phyloP scores from a whole-genome alignment of 345 rosid species.

The Eutrema japonicum region DNA sequence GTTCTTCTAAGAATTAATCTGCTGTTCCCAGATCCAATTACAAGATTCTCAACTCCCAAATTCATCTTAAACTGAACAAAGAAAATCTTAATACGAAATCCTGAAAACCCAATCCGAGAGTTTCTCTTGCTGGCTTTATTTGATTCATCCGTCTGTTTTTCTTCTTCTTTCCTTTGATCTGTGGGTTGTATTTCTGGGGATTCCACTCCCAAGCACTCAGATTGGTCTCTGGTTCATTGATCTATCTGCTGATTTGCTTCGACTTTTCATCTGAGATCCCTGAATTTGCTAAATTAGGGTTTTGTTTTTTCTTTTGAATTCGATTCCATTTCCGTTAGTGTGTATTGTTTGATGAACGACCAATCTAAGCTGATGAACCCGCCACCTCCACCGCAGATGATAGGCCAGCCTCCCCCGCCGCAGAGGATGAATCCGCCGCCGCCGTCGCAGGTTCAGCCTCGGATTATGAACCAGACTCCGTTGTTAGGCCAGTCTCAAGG shows the following conservation, averaged over 20 bases:
- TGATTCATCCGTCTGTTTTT: background rate
- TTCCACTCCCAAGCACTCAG: conserved; percentile 21
- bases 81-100: conserved; percentile 1
- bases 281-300: conserved; percentile 32
- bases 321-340: conserved; percentile 19
- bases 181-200: conserved; percentile 5
- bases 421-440: conserved; percentile 46
- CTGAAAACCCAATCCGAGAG: conserved; percentile 13
- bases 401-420: conserved; percentile 46
- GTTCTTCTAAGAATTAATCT: too few relatives aligned
- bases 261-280: conserved; percentile 7
- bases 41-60: conserved; percentile 14
- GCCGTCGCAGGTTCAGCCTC: conserved; percentile 52
- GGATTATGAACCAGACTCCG: conserved; percentile 54
- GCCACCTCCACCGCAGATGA: conserved; percentile 51
- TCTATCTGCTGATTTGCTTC: conserved; percentile 30
- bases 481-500: conserved; percentile 50
- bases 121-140: conserved; percentile 19
- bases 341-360: conserved; percentile 55
- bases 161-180: conserved; percentile 14
- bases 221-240: conserved; percentile 27
- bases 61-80: conserved; percentile 25
- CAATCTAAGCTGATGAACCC: conserved; percentile 59
- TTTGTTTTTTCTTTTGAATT: background rate
- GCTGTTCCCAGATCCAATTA: conserved; percentile 39